Percentiles rank a stretch among this genome's conserved stretches.
Evolutionary conservation across 2,329 filamentous ascomycete genomes (phyloP).

Genomic region (Colletotrichum somersetense): DNA sequence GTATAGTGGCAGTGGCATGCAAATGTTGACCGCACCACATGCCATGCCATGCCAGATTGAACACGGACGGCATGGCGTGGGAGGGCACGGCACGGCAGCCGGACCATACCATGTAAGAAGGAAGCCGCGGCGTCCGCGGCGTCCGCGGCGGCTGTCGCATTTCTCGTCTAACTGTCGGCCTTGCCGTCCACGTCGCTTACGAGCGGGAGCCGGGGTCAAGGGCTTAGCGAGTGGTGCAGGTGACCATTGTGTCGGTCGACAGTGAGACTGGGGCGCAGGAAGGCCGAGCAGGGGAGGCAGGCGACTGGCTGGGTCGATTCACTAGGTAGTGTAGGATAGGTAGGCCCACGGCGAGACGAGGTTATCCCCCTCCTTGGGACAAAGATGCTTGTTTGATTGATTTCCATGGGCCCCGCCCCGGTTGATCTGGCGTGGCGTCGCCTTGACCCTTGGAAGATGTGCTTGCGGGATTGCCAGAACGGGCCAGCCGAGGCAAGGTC

Average conservation of each 20-base stretch:
- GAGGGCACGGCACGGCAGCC: slow-evolving; percentile 11
- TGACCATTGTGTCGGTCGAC: slow-evolving; percentile 18
- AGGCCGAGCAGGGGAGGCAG: neutral
- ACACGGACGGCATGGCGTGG: neutral
- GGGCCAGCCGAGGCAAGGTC: neutral
- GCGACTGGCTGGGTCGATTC: slow-evolving; percentile 1
- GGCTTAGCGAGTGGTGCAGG: slow-evolving; percentile 7
- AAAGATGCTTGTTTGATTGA: slow-evolving; percentile 2
- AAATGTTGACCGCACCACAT: too few relatives aligned
- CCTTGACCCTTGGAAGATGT: slow-evolving; percentile 1
- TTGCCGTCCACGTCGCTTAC: slow-evolving; percentile 7
- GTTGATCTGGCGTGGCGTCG: neutral
- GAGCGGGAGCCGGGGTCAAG: slow-evolving; percentile 30
- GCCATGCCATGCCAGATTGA: too few relatives aligned
- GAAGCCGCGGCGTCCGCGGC: slow-evolving; percentile 9
- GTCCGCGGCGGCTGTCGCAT: slow-evolving; percentile 4
- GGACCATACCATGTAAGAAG: neutral
- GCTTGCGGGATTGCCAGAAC: neutral
- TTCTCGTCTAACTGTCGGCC: neutral
- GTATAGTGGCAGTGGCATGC: too few relatives aligned
- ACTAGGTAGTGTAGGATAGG: neutral
- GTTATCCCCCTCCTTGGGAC: slow-evolving; percentile 57
- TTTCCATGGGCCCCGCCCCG: neutral
- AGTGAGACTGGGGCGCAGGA: neutral
- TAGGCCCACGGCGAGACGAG: slow-evolving; percentile 58